Percentiles rank a stretch among this genome's conserved stretches.
Evolutionary conservation across 805 yeast genomes (phyloP).

Genomic region (Wickerhamomyces subpelliculosus): DNA sequence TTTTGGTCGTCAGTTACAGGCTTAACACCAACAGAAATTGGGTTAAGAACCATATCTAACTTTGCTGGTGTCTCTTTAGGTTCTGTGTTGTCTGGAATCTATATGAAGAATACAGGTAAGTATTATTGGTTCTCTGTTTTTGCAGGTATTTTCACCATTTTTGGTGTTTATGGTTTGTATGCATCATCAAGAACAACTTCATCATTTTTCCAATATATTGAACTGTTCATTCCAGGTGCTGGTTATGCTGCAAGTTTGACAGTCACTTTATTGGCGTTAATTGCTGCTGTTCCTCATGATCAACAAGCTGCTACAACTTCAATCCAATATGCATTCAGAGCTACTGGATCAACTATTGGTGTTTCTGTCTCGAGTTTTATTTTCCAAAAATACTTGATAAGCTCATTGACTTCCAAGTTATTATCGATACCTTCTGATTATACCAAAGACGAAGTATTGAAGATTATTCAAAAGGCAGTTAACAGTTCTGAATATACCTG

Average conservation of each 20-base stretch:
- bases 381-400: conserved; percentile 43
- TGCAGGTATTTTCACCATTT: conserved; percentile 35
- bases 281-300: conserved; percentile 62
- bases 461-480: conserved; percentile 36
- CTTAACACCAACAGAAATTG: conserved; percentile 48
- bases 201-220: conserved; percentile 32
- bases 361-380: conserved; percentile 64
- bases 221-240: conserved; percentile 49
- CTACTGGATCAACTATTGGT: conserved; percentile 83
- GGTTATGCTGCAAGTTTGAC: conserved; percentile 67
- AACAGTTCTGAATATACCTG: conserved; percentile 44
- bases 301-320: conserved; percentile 85
- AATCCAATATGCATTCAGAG: conserved; percentile 81
- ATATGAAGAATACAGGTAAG: conserved; percentile 62
- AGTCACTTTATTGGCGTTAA: conserved; percentile 64
- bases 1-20: conserved; percentile 50
- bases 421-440: conserved; percentile 10
- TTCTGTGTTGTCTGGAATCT: conserved; percentile 57
- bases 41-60: conserved; percentile 48
- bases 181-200: conserved; percentile 18
- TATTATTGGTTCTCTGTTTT: conserved; percentile 43
- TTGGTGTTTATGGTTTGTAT: conserved; percentile 38
- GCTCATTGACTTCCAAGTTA: conserved; percentile 20
- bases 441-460: conserved; percentile 12
- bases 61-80: conserved; percentile 65